Conservation (phyloP, 2,329 filamentous ascomycete species). For the Erysiphe pulchra region DNA sequence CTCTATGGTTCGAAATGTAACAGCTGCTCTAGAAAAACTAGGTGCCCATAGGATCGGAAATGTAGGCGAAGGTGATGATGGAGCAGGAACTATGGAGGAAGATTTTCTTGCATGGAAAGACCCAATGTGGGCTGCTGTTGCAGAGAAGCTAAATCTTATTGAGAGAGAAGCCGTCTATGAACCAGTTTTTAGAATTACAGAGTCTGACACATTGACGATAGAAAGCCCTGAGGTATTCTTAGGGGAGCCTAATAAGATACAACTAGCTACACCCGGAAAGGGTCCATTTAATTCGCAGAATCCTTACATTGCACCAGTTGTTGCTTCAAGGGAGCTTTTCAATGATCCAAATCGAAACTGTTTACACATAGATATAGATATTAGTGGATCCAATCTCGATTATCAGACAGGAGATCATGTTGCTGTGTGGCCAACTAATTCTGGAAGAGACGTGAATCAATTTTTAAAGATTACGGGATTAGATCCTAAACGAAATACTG, state of each 20-base stretch:
- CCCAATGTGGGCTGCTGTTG: constrained; percentile 81
- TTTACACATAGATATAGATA: constrained; percentile 82
- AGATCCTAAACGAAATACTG: constrained; percentile 47
- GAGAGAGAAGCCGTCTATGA: constrained; percentile 95
- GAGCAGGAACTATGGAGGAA: constrained; percentile 97
- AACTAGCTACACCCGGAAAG: constrained; percentile 60
- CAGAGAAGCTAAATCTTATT: constrained; percentile 63
- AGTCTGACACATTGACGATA: constrained; percentile 45
- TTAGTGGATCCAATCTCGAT: constrained; percentile 65
- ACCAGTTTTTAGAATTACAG: constrained; percentile 61
- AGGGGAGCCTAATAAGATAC: constrained; percentile 88
- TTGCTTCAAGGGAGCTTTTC: constrained; percentile 78
- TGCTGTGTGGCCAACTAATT: constrained; percentile 89
- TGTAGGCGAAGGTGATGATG: constrained; percentile 89
- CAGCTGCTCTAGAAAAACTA: constrained; percentile 54
- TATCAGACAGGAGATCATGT: constrained; percentile 97
- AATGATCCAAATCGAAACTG: constrained; percentile 77
- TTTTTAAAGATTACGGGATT: constrained; percentile 63
- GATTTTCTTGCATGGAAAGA: constrained; percentile 99
- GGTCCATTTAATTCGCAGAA: constrained; percentile 93
- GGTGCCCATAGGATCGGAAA: constrained; percentile 66
- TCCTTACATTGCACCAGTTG: constrained; percentile 84
- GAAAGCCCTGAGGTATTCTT: constrained; percentile 71
- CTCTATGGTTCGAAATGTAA: constrained; percentile 83
- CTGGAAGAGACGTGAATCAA: constrained; percentile 74